Evolutionary conservation across 2,329 filamentous ascomycete species (phyloP).

Genomic region (Dryadomyces quercivorus): DNA sequence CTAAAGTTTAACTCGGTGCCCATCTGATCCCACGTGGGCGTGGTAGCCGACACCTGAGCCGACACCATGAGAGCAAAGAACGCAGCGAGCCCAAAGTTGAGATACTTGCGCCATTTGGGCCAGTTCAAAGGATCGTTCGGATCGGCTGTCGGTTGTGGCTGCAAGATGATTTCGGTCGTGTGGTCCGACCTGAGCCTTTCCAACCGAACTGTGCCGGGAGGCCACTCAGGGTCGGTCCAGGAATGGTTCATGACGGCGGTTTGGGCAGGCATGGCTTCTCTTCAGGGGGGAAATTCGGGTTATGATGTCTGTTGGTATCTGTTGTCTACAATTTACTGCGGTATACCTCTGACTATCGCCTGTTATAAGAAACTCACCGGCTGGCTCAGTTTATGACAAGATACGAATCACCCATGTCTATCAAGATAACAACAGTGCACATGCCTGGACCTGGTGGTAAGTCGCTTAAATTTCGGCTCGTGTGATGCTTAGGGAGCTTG

Average conservation of each 20-base stretch:
- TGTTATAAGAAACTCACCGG: too few relatives aligned
- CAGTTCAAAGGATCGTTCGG: constrained; percentile 41
- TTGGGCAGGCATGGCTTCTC: background rate
- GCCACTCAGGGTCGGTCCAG: constrained; percentile 6
- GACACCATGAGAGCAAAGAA: constrained; percentile 36
- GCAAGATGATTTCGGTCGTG: constrained; percentile 35
- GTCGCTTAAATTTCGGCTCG: too few relatives aligned
- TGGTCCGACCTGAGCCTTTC: constrained; percentile 22
- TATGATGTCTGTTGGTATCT: too few relatives aligned
- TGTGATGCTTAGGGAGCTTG: background rate
- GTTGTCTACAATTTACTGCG: too few relatives aligned
- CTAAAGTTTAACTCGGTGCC: constrained; percentile 21
- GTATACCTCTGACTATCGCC: background rate
- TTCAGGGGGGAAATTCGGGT: too few relatives aligned
- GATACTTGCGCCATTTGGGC: constrained; percentile 29
- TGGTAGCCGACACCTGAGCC: constrained; percentile 34
- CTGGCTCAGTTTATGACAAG: too few relatives aligned
- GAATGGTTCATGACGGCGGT: background rate
- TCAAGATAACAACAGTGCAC: background rate
- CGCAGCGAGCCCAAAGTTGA: constrained; percentile 35
- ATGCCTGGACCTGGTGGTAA: background rate
- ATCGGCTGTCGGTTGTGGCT: constrained; percentile 35
- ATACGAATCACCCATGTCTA: background rate
- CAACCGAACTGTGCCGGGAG: constrained; percentile 5
- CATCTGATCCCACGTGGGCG: constrained; percentile 21